A percentile compares a stretch with the other conserved stretches of the same genome.
phyloP scores from a whole-genome alignment of 345 rosid genomes.

The Abelmoschus esculentus region DNA sequence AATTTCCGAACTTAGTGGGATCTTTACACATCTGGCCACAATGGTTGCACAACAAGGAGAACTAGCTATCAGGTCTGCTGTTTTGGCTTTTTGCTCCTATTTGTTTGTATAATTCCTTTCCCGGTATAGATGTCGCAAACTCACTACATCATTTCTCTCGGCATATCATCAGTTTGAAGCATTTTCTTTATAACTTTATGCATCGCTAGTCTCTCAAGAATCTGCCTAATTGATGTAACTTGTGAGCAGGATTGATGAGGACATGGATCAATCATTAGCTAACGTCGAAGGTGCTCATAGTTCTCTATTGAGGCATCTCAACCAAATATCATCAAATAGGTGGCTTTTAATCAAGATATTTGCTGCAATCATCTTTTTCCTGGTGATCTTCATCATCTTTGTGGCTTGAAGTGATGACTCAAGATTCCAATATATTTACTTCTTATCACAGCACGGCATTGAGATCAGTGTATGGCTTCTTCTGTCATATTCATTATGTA shows the following conservation, averaged over 20 bases:
- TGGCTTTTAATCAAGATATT: slow-evolving; percentile 95
- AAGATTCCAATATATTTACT: neutral
- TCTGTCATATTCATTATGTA: slow-evolving; percentile 13
- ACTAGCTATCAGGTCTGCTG: slow-evolving; percentile 70
- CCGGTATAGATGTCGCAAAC: neutral
- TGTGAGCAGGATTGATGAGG: slow-evolving; percentile 75
- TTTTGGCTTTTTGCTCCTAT: neutral
- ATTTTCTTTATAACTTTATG: no score
- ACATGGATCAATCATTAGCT: slow-evolving; percentile 80
- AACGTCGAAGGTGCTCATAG: slow-evolving; percentile 81
- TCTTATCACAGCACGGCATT: neutral
- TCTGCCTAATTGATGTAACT: slow-evolving; percentile 7
- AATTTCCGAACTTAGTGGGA: slow-evolving; percentile 81
- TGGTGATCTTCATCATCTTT: slow-evolving; percentile 55
- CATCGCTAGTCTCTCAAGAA: neutral
- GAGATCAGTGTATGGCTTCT: neutral
- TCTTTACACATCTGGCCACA: slow-evolving; percentile 81
- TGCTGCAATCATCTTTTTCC: slow-evolving; percentile 57
- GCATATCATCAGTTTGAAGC: neutral
- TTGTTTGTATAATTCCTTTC: neutral
- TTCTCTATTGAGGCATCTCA: slow-evolving; percentile 66
- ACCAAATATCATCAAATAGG: slow-evolving; percentile 75
- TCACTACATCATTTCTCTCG: neutral
- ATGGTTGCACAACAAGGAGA: slow-evolving; percentile 92
- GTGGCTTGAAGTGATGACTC: slow-evolving; percentile 43